Base-by-base conservation (phyloP, 1,284 basidiomycete genomes). In the Leccinum variabile region DNA sequence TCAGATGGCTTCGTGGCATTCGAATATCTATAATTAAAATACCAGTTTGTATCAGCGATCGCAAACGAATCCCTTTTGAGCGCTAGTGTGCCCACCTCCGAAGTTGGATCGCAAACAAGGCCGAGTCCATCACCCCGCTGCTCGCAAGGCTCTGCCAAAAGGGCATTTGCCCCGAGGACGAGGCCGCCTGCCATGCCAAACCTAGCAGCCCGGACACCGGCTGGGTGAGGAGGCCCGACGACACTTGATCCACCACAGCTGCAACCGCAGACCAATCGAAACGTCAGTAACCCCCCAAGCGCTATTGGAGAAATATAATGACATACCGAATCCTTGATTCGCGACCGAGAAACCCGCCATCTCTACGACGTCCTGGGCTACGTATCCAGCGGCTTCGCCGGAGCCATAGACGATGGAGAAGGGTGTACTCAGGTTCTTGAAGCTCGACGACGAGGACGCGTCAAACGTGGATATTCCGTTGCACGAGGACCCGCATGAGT, bases 71-170 rank as follows among this genome's bases (percentile, higher is more conserved):
- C 11, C 1, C 7, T n/a, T n/a, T 32, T 14, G 2, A 46, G 18
- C 11, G 13, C 2, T 1, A 18, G 18, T 18, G 16, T 67, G 11
- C 68, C 41, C 39, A 77, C 73, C 77, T 73, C 11, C 75, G 75
- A 30, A 80, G 68, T 18, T 77, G 77, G 37, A 80, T 65, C 3
- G 70, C 68, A 62, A 81, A 80, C 44, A 79, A 59, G 5, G 78
- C 72, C 5, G 69, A 69, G 55, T 74, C 70, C 64, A 82, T 70
- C 1, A 71, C 67, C 39, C 71, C 71, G 39, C 75, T 77, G 39
- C 76, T 67, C 11, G 74, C 78, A 3, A 84, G 73, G 1, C 76
- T 75, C 67, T 84, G 74, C 79, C 80, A 82, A 63, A 82, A 77
- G 3, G 82, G 82, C 50, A 68, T 78, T 10, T 76, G 69, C n/a